Percentiles rank a stretch among this genome's conserved stretches.
phyloP scores from a whole-genome alignment of 2,329 filamentous ascomycete species.

The Hypoxylon sp. region DNA sequence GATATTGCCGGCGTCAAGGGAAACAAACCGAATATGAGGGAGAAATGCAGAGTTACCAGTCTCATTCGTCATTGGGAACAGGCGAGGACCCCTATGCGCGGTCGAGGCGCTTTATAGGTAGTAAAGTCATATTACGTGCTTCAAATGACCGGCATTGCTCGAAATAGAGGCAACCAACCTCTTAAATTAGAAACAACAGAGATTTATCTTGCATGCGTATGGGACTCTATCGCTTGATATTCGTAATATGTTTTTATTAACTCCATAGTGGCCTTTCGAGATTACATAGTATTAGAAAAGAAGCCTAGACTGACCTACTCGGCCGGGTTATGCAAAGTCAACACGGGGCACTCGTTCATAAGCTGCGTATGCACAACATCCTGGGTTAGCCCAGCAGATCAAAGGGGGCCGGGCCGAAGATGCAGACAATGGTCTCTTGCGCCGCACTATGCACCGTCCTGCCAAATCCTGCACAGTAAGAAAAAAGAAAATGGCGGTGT shows the following conservation, averaged over 20 bases:
- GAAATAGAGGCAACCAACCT: conserved; percentile 32
- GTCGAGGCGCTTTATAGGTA: conserved; percentile 26
- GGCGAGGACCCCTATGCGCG: conserved; percentile 22
- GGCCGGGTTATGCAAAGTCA: conserved; percentile 28
- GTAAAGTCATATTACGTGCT: conserved; percentile 37
- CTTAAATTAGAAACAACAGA: conserved; percentile 32
- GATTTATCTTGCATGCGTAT: conserved; percentile 16
- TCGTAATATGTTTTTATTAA: conserved; percentile 19
- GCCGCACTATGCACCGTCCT: conserved; percentile 42
- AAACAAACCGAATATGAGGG: conserved; percentile 27
- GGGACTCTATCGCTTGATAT: conserved; percentile 20
- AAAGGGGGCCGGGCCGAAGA: conserved; percentile 43
- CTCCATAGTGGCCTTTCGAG: conserved; percentile 7
- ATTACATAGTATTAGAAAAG: neutral
- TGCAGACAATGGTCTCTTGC: conserved; percentile 39
- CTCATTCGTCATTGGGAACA: conserved; percentile 13
- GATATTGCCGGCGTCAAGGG: conserved; percentile 41
- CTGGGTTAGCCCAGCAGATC: conserved; percentile 38
- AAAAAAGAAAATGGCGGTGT: conserved; percentile 15
- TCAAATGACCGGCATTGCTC: conserved; percentile 38
- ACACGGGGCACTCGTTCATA: conserved; percentile 33
- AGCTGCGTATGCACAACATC: conserved; percentile 40
- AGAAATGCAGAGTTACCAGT: conserved; percentile 16
- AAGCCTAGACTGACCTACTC: conserved; percentile 28
- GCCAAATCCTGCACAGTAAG: conserved; percentile 34